These are phyloP conservation scores for Gentiana macrophylla DNA, from an alignment of 257 asterid genomes.

Conservation along the genomic window DNA sequence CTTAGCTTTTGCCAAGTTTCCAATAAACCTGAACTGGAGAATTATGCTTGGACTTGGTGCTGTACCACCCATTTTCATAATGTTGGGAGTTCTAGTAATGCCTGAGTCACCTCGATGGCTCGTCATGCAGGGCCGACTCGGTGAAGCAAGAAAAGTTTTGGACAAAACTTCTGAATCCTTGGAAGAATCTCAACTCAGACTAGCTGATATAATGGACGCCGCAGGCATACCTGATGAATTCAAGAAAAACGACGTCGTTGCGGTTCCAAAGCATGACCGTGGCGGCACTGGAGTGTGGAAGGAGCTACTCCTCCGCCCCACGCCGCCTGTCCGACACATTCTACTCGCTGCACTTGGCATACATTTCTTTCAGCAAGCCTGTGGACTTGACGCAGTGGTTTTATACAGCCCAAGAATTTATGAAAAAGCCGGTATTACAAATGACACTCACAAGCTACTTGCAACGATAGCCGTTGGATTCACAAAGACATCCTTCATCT, in stretches of 20 bases:
- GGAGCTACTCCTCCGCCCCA: constrained; percentile 18
- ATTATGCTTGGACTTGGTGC: constrained; percentile 19
- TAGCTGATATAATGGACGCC: constrained; percentile 11
- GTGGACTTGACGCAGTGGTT: constrained; percentile 15
- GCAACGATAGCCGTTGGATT: constrained; percentile 51
- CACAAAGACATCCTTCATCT: constrained; percentile 29
- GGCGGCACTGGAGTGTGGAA: constrained; percentile 10
- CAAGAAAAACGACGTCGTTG: constrained; percentile 2
- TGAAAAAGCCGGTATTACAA: constrained; percentile 21
- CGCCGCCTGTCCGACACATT: constrained; percentile 16
- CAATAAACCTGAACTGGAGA: constrained; percentile 11
- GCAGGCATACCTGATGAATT: constrained; percentile 14
- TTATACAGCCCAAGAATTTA: constrained; percentile 22
- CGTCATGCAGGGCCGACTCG: constrained; percentile 15
- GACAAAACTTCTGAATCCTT: constrained; percentile 13
- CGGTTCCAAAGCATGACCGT: neutral
- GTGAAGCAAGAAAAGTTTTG: constrained; percentile 12
- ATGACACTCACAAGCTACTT: constrained; percentile 21
- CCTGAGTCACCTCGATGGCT: constrained; percentile 25
- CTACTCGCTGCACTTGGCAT: constrained; percentile 17
- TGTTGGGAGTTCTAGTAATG: constrained; percentile 11
- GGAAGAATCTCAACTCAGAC: constrained; percentile 11
- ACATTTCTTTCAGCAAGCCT: constrained; percentile 26
- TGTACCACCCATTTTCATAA: constrained; percentile 8
- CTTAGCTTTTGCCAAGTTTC: constrained; percentile 14